phyloP scores from a whole-genome alignment of 1,284 basidiomycete genomes.

The Moesziomyces antarcticus region DNA sequence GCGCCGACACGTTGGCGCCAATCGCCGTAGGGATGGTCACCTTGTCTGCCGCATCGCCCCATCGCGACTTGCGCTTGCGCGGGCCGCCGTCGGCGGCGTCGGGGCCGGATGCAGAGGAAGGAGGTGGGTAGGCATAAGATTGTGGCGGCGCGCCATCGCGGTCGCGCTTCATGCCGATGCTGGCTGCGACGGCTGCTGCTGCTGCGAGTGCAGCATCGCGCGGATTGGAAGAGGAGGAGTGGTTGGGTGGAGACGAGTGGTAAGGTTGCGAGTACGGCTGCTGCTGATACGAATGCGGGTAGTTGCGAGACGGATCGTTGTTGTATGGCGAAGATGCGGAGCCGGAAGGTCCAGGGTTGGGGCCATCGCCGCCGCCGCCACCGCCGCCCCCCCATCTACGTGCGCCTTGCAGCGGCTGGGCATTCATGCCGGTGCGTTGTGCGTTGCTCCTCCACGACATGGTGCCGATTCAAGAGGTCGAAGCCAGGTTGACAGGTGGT shows the following conservation, averaged over 20 bases:
- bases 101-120: slow-evolving; percentile 7
- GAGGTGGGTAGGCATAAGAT: slow-evolving; percentile 3
- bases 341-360: slow-evolving; percentile 12
- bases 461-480: neutral
- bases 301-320: slow-evolving; percentile 10
- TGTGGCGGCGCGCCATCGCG: slow-evolving; percentile 16
- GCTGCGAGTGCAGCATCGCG: slow-evolving; percentile 34
- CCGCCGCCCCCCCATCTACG: slow-evolving; percentile 61
- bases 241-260: slow-evolving; percentile 12
- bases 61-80: slow-evolving; percentile 64
- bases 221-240: slow-evolving; percentile 24
- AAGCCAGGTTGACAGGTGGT: too few species aligned
- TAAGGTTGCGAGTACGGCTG: slow-evolving; percentile 19
- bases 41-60: slow-evolving; percentile 61
- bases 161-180: slow-evolving; percentile 46
- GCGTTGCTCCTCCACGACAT: slow-evolving; percentile 67
- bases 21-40: slow-evolving; percentile 62
- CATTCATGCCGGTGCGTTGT: slow-evolving; percentile 66
- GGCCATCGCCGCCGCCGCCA: slow-evolving; percentile 24
- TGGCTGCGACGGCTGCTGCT: slow-evolving; percentile 43
- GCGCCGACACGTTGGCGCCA: slow-evolving; percentile 53
- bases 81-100: slow-evolving; percentile 45
- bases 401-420: slow-evolving; percentile 55
- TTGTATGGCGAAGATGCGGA: slow-evolving; percentile 8
- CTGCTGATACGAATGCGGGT: slow-evolving; percentile 19